phyloP scores from a whole-genome alignment of 2,329 filamentous ascomycete genomes.

The Aspergillus sp. region DNA sequence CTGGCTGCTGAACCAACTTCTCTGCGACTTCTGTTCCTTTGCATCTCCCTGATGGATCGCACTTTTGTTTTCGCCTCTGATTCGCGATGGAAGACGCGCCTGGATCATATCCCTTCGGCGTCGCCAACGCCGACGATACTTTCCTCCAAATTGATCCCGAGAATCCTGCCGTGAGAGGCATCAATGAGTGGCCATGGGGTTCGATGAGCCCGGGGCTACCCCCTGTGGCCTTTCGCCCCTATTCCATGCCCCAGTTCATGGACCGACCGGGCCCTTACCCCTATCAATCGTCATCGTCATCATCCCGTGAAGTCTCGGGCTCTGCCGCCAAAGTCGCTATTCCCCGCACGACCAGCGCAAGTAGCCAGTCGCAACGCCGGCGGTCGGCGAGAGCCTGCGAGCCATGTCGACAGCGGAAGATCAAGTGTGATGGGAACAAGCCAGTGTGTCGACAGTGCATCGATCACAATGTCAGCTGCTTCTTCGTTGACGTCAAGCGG shows the following conservation, averaged over 20 bases:
- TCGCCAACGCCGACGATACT: not conserved
- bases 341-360: slow-evolving; percentile 27
- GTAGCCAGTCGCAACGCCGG: slow-evolving; percentile 23
- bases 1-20: not conserved
- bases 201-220: slow-evolving; percentile 7
- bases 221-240: slow-evolving; percentile 12
- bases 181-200: slow-evolving; percentile 18
- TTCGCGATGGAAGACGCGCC: not conserved
- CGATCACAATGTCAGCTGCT: slow-evolving; percentile 27
- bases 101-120: not conserved
- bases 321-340: slow-evolving; percentile 31
- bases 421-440: slow-evolving; percentile 37
- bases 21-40: not conserved
- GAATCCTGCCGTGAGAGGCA: not conserved
- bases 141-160: not conserved
- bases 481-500: slow-evolving; percentile 38
- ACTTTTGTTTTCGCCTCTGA: not conserved
- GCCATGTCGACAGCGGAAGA: slow-evolving; percentile 38
- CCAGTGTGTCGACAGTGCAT: slow-evolving; percentile 33
- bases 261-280: slow-evolving; percentile 1
- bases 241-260: slow-evolving; percentile 3
- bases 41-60: not conserved
- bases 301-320: slow-evolving; percentile 7
- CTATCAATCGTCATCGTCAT: slow-evolving; percentile 12
- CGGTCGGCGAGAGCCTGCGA: slow-evolving; percentile 39